Conservation (phyloP, 352 stramenopile species). For the Plasmopara halstedii region DNA sequence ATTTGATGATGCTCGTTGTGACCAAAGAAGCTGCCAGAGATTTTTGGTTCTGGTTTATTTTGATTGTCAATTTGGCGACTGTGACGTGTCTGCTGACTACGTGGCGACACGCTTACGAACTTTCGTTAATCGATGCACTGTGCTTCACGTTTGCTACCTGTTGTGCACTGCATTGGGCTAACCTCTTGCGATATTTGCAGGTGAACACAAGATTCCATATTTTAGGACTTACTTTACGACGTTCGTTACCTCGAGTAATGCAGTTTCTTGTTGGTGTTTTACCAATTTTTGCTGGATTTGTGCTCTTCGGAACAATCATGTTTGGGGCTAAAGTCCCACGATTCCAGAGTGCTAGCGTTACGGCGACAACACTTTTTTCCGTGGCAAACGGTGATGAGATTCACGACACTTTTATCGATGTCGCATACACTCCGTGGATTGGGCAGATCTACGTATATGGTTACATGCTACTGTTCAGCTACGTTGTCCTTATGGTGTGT, state of each 20-base stretch:
- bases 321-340: slow-evolving; percentile 74
- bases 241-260: slow-evolving; percentile 57
- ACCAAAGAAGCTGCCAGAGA: slow-evolving; percentile 25
- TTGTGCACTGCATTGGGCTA: slow-evolving; percentile 68
- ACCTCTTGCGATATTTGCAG: slow-evolving; percentile 64
- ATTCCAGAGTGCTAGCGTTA: slow-evolving; percentile 59
- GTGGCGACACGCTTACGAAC: slow-evolving; percentile 44
- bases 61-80: slow-evolving; percentile 47
- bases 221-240: slow-evolving; percentile 61
- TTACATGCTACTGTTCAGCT: slow-evolving; percentile 86
- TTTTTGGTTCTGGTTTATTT: slow-evolving; percentile 59
- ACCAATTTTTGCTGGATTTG: slow-evolving; percentile 79
- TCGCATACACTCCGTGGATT: slow-evolving; percentile 62
- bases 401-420: slow-evolving; percentile 74
- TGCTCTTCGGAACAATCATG: slow-evolving; percentile 82
- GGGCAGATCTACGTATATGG: slow-evolving; percentile 81
- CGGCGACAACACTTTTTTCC: slow-evolving; percentile 76
- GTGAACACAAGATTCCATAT: slow-evolving; percentile 70
- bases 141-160: slow-evolving; percentile 58
- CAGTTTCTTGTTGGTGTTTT: slow-evolving; percentile 81
- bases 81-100: slow-evolving; percentile 39
- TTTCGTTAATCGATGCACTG: slow-evolving; percentile 46
- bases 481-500: slow-evolving; percentile 85
- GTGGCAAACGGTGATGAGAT: slow-evolving; percentile 85
- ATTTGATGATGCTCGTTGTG: slow-evolving; percentile 7